phyloP scores from a whole-genome alignment of 768 basidiomycete genomes.

The Leccinum fibrillosum region DNA sequence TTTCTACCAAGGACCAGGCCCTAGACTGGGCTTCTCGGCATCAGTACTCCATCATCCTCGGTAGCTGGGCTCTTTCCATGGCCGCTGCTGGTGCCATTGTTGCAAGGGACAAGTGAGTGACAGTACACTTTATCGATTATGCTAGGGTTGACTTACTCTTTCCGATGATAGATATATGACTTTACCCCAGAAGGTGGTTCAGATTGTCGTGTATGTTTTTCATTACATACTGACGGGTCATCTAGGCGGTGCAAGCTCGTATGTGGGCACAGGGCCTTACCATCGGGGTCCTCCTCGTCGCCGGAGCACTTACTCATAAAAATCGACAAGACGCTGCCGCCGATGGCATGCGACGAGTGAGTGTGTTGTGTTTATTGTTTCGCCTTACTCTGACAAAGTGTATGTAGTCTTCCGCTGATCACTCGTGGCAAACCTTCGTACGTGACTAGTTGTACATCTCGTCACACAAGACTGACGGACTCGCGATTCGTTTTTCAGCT shows the following conservation, averaged over 20 bases:
- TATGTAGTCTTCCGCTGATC: constrained; percentile 19
- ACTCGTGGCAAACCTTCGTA: constrained; percentile 30
- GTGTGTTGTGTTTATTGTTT: not conserved
- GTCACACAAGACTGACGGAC: not conserved
- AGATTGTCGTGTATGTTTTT: no score
- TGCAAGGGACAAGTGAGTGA: constrained; percentile 56
- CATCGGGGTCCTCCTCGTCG: constrained; percentile 67
- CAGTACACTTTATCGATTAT: no score
- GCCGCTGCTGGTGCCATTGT: constrained; percentile 63
- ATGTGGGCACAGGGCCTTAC: constrained; percentile 88
- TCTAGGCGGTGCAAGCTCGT: constrained; percentile 75
- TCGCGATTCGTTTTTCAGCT: constrained; percentile 13
- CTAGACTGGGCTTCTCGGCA: constrained; percentile 63
- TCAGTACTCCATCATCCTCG: constrained; percentile 71
- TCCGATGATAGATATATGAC: constrained; percentile 20
- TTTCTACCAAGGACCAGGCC: constrained; percentile 51
- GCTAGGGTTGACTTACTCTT: not conserved
- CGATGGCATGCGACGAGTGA: constrained; percentile 19
- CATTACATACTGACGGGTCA: constrained; percentile 30
- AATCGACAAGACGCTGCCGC: constrained; percentile 40
- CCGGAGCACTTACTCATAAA: constrained; percentile 61
- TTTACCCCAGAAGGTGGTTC: constrained; percentile 26
- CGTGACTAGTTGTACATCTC: not conserved
- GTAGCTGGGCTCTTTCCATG: constrained; percentile 71
- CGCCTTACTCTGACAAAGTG: not conserved